Evolutionary conservation across 306 rosid species (phyloP).

Genomic region (Corylus americana): DNA sequence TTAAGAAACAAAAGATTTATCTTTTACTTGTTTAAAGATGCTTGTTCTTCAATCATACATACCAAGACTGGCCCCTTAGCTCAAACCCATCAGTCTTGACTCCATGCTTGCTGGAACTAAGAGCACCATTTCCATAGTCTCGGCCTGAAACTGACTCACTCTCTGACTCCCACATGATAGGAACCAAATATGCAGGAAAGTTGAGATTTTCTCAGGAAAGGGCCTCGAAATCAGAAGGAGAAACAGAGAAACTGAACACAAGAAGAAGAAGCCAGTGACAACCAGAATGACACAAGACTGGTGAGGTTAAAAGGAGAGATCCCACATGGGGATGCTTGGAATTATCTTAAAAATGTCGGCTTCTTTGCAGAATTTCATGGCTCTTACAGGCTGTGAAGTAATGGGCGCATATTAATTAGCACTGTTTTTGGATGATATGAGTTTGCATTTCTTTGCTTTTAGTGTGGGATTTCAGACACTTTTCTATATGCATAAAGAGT

Average conservation of each 20-base stretch:
- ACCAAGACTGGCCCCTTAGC: slow-evolving; percentile 86
- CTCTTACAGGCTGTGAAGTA: slow-evolving; percentile 73
- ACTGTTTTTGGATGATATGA: slow-evolving; percentile 38
- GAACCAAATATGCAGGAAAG: slow-evolving; percentile 32
- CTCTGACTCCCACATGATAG: slow-evolving; percentile 97
- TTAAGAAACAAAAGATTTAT: neutral
- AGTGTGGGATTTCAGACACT: slow-evolving; percentile 26
- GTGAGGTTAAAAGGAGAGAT: slow-evolving; percentile 30
- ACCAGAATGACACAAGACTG: slow-evolving; percentile 17
- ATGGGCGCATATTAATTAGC: slow-evolving; percentile 58
- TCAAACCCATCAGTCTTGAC: slow-evolving; percentile 90
- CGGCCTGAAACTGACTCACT: slow-evolving; percentile 54
- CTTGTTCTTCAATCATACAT: slow-evolving; percentile 28
- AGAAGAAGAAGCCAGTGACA: slow-evolving; percentile 18
- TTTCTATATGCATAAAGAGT: slow-evolving; percentile 18
- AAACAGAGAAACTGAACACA: slow-evolving; percentile 14
- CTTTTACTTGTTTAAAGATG: neutral
- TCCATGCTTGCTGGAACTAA: slow-evolving; percentile 61
- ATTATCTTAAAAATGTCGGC: slow-evolving; percentile 67
- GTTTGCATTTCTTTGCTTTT: slow-evolving; percentile 11
- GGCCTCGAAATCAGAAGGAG: slow-evolving; percentile 28
- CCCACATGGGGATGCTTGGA: slow-evolving; percentile 80
- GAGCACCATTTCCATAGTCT: slow-evolving; percentile 66
- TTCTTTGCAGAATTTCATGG: slow-evolving; percentile 36
- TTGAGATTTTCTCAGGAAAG: slow-evolving; percentile 30